These are phyloP conservation scores for Malania oleifera DNA, from an alignment of 164 flowering plant species.

Conservation along the genomic window DNA sequence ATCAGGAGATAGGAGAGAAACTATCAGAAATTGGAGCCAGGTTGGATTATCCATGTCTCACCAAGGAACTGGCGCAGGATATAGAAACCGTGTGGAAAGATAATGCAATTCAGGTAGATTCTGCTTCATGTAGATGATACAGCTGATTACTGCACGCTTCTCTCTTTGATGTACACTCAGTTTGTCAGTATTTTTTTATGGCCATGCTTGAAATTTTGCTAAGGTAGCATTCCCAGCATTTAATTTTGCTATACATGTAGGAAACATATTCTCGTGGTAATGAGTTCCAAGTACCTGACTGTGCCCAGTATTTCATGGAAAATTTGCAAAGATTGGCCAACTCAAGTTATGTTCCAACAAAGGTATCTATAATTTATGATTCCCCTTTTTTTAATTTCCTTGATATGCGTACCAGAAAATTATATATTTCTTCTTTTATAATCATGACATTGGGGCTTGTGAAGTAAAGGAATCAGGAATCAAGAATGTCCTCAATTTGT, in stretches of 20 bases:
- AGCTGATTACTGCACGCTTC: no score
- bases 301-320: slow-evolving; percentile 86
- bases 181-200: neutral
- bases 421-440: neutral
- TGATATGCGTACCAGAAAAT: no score
- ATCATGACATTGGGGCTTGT: no score
- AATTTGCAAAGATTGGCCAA: slow-evolving; percentile 78
- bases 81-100: slow-evolving; percentile 88
- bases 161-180: no score
- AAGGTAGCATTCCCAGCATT: slow-evolving; percentile 3
- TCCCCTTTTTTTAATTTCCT: neutral
- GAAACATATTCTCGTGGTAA: slow-evolving; percentile 77
- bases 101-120: slow-evolving; percentile 82
- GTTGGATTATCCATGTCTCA: slow-evolving; percentile 74
- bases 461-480: no score
- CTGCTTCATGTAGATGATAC: neutral
- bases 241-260: slow-evolving; percentile 32
- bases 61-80: slow-evolving; percentile 71
- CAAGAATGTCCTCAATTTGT: no score
- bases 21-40: slow-evolving; percentile 82
- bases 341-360: slow-evolving; percentile 78
- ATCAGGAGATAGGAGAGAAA: slow-evolving; percentile 80
- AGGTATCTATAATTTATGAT: slow-evolving; percentile 42
- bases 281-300: slow-evolving; percentile 96
- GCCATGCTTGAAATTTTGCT: neutral